These are phyloP conservation scores for Fraxinus ornus DNA, from an alignment of 305 asterid species.

Conservation along the genomic window DNA sequence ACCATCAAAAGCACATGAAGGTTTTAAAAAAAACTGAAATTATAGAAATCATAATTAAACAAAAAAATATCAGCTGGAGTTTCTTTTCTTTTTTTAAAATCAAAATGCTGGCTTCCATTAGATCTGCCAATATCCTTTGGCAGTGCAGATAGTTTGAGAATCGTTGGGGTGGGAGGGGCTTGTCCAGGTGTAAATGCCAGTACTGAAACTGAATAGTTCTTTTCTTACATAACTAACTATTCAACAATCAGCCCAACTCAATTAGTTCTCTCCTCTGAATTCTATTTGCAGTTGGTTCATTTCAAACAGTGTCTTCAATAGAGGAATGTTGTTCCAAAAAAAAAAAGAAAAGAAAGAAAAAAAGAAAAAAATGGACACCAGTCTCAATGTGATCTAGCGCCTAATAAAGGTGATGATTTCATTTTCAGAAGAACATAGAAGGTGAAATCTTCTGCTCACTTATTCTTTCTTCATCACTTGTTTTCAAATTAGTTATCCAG, in stretches of 20 bases:
- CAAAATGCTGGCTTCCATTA: neutral
- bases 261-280: neutral
- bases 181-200: neutral
- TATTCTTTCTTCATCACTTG: neutral
- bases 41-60: neutral
- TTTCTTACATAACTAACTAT: neutral
- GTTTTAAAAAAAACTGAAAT: neutral
- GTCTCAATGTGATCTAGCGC: neutral
- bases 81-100: neutral
- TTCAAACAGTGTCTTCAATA: neutral
- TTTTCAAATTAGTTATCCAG: neutral
- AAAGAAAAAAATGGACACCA: neutral
- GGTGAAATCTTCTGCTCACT: neutral
- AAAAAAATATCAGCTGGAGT: neutral
- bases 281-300: neutral
- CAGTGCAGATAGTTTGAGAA: neutral
- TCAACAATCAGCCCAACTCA: neutral
- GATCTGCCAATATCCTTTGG: neutral
- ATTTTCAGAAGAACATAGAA: neutral
- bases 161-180: neutral
- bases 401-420: neutral
- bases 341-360: neutral
- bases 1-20: neutral
- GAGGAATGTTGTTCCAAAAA: neutral
- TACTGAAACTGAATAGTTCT: neutral